These are phyloP conservation scores for Udeniomyces megalosporus DNA, from an alignment of 768 basidiomycete genomes.

Conservation along the genomic window DNA sequence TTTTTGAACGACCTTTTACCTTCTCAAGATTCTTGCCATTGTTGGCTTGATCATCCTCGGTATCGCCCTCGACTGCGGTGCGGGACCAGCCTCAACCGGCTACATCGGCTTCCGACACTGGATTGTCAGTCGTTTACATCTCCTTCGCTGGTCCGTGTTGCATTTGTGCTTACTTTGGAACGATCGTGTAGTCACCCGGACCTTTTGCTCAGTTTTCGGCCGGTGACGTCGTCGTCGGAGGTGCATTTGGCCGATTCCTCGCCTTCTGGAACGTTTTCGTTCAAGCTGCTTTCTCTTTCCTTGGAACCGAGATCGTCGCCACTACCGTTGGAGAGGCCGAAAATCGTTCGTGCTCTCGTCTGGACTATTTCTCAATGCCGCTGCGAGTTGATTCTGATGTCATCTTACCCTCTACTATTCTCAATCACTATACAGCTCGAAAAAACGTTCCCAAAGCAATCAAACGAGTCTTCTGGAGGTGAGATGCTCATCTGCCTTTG, in stretches of 20 bases:
- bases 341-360: too few species aligned
- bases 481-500: too few species aligned
- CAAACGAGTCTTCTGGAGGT: too few species aligned
- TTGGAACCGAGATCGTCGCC: conserved; percentile 13
- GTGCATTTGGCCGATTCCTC: conserved; percentile 20
- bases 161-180: neutral
- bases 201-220: conserved; percentile 15
- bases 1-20: too few species aligned
- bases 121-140: neutral
- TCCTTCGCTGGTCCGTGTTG: too few species aligned
- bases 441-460: too few species aligned
- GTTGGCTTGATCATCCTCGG: conserved; percentile 30
- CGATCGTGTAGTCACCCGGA: conserved; percentile 15
- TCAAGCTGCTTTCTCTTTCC: conserved; percentile 11
- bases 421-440: too few species aligned
- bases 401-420: too few species aligned
- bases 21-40: conserved; percentile 35
- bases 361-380: too few species aligned
- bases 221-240: conserved; percentile 16
- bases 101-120: conserved; percentile 20
- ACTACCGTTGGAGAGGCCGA: neutral
- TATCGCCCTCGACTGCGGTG: conserved; percentile 22
- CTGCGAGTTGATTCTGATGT: too few species aligned
- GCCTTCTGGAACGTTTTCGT: conserved; percentile 35
- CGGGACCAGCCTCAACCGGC: conserved; percentile 17